Evolutionary conservation across 345 rosid genomes (phyloP), one percentile per base, ranked within the genome.

Genomic region (Limnanthes douglasii): DNA sequence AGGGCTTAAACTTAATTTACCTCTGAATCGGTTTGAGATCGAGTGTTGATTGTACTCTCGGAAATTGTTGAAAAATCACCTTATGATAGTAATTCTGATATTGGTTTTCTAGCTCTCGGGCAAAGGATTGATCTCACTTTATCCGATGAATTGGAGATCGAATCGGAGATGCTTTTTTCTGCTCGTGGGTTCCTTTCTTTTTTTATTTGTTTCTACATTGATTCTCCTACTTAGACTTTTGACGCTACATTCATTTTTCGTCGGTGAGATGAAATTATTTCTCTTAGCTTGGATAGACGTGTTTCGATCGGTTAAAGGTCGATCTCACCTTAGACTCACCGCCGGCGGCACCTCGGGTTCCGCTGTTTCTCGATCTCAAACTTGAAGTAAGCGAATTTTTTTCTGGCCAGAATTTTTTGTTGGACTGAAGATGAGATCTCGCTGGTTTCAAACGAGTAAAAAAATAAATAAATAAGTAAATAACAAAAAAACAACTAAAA

Each of bases 1-100:
- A 18, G 5, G 4, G 4, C 1, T 5, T 33, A 8, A 13, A 3
- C 21, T 1, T 2, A 3, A 8, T 21, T 39, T 54, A 75, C 86
- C 83, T 80, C 94, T 1, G 75, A 38, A 21, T 78, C 83, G 6
- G 63, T 53, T 20, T 60, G 81, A 24, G 79, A 67, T 31, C 62
- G 48, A 5, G 72, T 32, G 58, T 72, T 69, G 15, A 60, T 26
- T 21, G 72, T 74, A 37, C 74, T 56, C 44, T 56, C 79, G 6
- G 94, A 76, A 24, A 70, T 6, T 4, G 57, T 57, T 27, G 77
- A 80, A 5, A 41, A 47, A 31, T 76, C 80, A 27, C 70, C 90
- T 46, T 74, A 75, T n/a, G n/a, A n/a, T n/a, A n/a, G n/a, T n/a
- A n/a, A n/a, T 1, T 51, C 63, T 0, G 47, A 33, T 12, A 43